A percentile compares a stretch with the other conserved stretches of the same genome.
Evolutionary conservation across 345 rosid genomes (phyloP).

Genomic region (Syzygium aqueum): DNA sequence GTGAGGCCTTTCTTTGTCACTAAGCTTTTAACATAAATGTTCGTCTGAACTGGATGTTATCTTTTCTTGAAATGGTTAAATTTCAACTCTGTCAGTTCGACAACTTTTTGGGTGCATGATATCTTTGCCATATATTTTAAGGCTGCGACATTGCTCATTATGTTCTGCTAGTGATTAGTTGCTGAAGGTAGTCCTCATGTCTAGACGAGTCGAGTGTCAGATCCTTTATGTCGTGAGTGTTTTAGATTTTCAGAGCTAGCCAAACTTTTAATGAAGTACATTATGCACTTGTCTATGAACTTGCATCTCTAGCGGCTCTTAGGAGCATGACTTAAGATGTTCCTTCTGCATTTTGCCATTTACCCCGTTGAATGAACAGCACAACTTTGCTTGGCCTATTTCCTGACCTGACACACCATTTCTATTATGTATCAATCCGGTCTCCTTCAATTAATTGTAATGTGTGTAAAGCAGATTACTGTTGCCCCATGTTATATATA

Average conservation of each 20-base stretch:
- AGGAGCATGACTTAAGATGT: not conserved
- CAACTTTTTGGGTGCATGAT: not conserved
- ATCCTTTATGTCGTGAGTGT: not conserved
- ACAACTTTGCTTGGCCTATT: not conserved
- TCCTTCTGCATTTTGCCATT: not conserved
- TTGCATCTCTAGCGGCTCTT: not conserved
- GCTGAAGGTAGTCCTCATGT: not conserved
- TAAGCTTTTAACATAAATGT: not conserved
- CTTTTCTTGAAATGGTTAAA: not conserved
- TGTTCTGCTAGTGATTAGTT: not conserved
- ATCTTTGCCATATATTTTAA: not conserved
- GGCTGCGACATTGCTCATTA: not conserved
- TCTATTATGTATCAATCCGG: not conserved
- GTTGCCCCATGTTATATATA: not conserved
- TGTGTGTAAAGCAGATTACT: not conserved
- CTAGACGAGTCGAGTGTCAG: not conserved
- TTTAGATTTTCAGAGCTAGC: not conserved
- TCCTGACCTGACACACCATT: not conserved
- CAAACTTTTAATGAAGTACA: not conserved
- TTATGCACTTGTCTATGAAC: not conserved
- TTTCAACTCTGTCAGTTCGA: not conserved
- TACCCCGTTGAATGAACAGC: not conserved
- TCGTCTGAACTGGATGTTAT: not conserved
- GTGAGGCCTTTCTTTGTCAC: not conserved
- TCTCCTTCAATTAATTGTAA: not conserved